Conservation (phyloP, 352 stramenopile genomes). For the Phytophthora citricola region DNA sequence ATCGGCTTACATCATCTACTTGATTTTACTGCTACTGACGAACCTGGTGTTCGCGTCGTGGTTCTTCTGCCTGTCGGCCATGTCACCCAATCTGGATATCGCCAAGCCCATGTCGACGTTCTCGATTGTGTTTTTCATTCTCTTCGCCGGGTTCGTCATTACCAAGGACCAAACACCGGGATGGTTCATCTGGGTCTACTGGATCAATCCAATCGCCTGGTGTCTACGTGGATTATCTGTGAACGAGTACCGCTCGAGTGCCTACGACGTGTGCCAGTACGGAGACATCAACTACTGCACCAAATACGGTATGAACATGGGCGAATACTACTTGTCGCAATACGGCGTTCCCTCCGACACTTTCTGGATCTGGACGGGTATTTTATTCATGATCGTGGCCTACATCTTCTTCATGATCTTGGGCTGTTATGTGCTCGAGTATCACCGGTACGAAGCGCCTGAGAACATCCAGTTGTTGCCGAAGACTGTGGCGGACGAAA, state of each 20-base stretch:
- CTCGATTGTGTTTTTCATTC: not conserved
- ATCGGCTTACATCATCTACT: not conserved
- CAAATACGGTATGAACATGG: slow-evolving; percentile 4
- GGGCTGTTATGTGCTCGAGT: slow-evolving; percentile 5
- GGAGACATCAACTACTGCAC: slow-evolving; percentile 3
- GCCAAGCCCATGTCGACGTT: not conserved
- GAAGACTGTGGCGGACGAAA: slow-evolving; percentile 1
- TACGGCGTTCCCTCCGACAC: not conserved
- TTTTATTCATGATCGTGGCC: slow-evolving; percentile 11
- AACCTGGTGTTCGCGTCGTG: not conserved
- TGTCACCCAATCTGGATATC: slow-evolving; percentile 1
- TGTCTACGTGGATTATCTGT: not conserved
- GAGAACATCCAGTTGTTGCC: slow-evolving; percentile 1
- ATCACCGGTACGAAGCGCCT: slow-evolving; percentile 1
- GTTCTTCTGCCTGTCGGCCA: not conserved
- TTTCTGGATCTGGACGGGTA: slow-evolving; percentile 5
- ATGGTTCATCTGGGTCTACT: slow-evolving; percentile 8
- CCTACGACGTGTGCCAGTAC: slow-evolving; percentile 6
- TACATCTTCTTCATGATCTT: slow-evolving; percentile 11
- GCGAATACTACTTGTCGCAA: slow-evolving; percentile 6
- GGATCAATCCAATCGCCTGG: not conserved
- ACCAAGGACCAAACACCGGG: not conserved
- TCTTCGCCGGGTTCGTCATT: not conserved
- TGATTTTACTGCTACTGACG: not conserved
- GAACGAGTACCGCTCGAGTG: slow-evolving; percentile 8